Conservation (phyloP, 1,284 basidiomycete genomes). For the Sporisorium graminicola region DNA sequence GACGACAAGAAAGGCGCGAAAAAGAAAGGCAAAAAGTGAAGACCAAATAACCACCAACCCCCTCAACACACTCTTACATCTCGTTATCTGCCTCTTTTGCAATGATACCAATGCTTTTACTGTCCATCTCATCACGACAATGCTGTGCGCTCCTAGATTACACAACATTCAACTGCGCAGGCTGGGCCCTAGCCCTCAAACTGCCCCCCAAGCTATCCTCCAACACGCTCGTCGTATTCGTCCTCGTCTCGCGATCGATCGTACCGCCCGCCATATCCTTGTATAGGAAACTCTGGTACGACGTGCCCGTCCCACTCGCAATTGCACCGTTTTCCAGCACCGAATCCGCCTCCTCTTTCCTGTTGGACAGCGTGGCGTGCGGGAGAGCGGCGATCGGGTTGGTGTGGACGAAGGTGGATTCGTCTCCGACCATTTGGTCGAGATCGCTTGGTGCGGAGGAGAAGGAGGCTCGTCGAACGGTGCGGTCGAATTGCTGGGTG, state of each 20-base stretch:
- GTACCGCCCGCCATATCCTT: conserved; percentile 31
- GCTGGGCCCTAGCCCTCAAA: conserved; percentile 22
- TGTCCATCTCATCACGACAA: background rate
- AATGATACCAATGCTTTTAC: conserved; percentile 27
- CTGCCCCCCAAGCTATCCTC: conserved; percentile 21
- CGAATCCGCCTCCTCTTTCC: conserved; percentile 7
- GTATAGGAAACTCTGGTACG: conserved; percentile 27
- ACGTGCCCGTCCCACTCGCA: conserved; percentile 15
- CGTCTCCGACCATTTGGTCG: conserved; percentile 17
- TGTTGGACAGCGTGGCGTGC: conserved; percentile 14
- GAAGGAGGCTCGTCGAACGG: background rate
- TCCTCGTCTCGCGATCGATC: conserved; percentile 26
- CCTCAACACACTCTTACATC: background rate
- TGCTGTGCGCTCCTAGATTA: background rate
- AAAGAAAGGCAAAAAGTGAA: conserved; percentile 55
- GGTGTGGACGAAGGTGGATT: conserved; percentile 19
- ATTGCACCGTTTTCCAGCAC: conserved; percentile 24
- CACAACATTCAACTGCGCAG: conserved; percentile 15
- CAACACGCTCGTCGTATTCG: conserved; percentile 25
- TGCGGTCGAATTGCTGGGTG: conserved; percentile 23
- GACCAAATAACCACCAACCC: background rate
- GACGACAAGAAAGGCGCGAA: conserved; percentile 36
- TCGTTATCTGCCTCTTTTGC: background rate
- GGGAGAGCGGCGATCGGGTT: conserved; percentile 8
- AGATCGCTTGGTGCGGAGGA: background rate